Percentiles rank a stretch among this genome's conserved stretches.
Conservation (phyloP, 257 asterid species). For the Salvia splendens region DNA sequence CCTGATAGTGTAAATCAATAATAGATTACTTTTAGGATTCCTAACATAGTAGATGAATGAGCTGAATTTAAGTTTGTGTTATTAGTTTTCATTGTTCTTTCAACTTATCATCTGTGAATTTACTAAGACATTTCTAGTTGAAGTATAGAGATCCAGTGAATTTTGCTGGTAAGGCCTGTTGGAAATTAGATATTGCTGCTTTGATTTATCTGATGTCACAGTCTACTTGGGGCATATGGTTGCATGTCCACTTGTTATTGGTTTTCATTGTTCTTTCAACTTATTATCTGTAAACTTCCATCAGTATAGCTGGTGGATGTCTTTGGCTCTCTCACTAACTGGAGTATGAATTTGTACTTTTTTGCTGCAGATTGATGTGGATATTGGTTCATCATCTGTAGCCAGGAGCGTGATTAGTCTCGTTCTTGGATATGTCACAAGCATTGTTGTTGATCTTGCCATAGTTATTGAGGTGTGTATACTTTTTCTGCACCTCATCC, state of each 20-base stretch:
- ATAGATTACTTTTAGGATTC: neutral
- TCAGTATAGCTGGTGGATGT: constrained; percentile 4
- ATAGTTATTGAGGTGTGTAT: constrained; percentile 77
- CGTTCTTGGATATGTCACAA: constrained; percentile 89
- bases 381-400: constrained; percentile 97
- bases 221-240: constrained; percentile 17
- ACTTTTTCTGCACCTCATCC: constrained; percentile 14
- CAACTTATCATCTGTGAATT: neutral
- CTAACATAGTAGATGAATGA: neutral
- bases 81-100: too few species aligned
- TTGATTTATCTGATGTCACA: constrained; percentile 13
- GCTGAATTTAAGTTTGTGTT: constrained; percentile 1
- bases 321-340: neutral
- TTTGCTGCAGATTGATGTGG: constrained; percentile 86
- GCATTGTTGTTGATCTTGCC: constrained; percentile 95
- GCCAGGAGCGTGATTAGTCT: constrained; percentile 92
- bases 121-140: neutral
- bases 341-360: constrained; percentile 12
- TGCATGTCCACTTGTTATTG: constrained; percentile 18
- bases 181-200: neutral
- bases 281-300: constrained; percentile 9
- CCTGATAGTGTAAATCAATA: neutral
- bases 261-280: constrained; percentile 3
- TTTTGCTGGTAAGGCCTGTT: neutral
- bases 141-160: neutral